phyloP scores from a whole-genome alignment of 805 yeast species.

The Ogataea saltuana region DNA sequence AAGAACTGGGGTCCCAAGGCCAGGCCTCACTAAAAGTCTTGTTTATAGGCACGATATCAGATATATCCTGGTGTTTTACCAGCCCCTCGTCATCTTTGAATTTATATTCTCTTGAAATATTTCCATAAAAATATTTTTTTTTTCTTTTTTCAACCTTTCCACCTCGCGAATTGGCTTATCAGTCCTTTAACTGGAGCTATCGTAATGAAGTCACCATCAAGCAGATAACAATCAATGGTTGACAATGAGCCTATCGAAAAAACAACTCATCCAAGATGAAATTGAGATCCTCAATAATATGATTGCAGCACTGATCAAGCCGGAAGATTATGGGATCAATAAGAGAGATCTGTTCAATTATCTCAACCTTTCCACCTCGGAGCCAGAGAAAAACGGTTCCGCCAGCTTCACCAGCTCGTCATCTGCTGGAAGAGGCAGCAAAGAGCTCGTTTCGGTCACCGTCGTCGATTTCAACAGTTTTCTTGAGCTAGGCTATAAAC shows the following conservation, averaged over 20 bases:
- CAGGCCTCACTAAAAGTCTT: constrained; percentile 48
- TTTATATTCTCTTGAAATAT: no score
- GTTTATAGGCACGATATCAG: neutral
- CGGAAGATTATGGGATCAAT: constrained; percentile 19
- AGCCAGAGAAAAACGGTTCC: neutral
- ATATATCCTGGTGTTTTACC: no score
- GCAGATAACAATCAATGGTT: no score
- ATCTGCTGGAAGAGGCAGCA: neutral
- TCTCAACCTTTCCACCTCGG: constrained; percentile 14
- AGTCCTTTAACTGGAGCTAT: no score
- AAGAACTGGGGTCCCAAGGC: constrained; percentile 95
- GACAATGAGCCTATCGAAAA: neutral
- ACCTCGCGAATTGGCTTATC: no score
- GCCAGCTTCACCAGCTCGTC: constrained; percentile 3
- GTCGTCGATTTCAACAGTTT: constrained; percentile 30
- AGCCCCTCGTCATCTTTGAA: no score
- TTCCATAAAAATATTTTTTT: no score
- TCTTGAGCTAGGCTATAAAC: constrained; percentile 28
- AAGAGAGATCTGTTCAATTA: constrained; percentile 23
- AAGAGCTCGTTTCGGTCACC: constrained; percentile 21
- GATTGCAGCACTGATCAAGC: constrained; percentile 27
- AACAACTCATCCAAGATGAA: constrained; percentile 21
- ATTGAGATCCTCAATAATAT: constrained; percentile 27
- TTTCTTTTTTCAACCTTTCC: no score
- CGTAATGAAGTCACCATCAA: neutral